Evolutionary conservation across 208 protist species (phyloP).

Genomic region (Vickermania spadyakhi): DNA sequence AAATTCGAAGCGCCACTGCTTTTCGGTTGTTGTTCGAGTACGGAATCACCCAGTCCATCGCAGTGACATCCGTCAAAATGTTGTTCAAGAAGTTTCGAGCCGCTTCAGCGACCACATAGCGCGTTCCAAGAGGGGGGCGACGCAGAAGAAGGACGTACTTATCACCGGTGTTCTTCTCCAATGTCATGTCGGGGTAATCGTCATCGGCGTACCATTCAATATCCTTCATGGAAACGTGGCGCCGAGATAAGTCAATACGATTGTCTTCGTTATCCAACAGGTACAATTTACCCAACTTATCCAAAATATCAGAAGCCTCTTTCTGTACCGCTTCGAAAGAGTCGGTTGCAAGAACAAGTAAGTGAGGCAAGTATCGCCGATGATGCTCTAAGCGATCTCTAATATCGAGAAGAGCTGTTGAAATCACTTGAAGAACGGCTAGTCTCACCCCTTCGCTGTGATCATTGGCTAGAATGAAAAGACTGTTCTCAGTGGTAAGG

Average conservation of each 20-base stretch:
- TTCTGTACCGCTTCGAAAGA: slow-evolving; percentile 37
- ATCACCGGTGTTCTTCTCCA: slow-evolving; percentile 13
- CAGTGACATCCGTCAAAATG: slow-evolving; percentile 56
- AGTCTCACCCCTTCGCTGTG: slow-evolving; percentile 65
- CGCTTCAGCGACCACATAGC: slow-evolving; percentile 73
- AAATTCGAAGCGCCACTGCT: slow-evolving; percentile 66
- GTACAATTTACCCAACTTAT: slow-evolving; percentile 64
- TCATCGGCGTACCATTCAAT: slow-evolving; percentile 91
- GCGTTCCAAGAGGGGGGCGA: slow-evolving; percentile 59
- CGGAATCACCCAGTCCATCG: slow-evolving; percentile 85
- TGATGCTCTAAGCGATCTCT: slow-evolving; percentile 77
- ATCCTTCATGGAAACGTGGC: slow-evolving; percentile 84
- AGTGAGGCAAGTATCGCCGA: slow-evolving; percentile 62
- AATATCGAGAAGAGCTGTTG: slow-evolving; percentile 59
- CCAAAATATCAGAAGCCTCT: slow-evolving; percentile 33
- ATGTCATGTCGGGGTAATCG: slow-evolving; percentile 69
- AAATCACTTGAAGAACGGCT: slow-evolving; percentile 45
- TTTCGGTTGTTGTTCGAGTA: slow-evolving; percentile 78
- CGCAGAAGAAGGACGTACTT: slow-evolving; percentile 29
- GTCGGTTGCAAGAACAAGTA: slow-evolving; percentile 73
- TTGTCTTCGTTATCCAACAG: slow-evolving; percentile 88
- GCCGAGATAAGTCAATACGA: slow-evolving; percentile 61
- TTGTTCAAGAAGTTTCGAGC: slow-evolving; percentile 48
- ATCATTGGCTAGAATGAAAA: slow-evolving; percentile 80
- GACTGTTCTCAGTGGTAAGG: slow-evolving; percentile 31